Base-by-base conservation (phyloP, 257 asterid genomes). In the Mentha longifolia region DNA sequence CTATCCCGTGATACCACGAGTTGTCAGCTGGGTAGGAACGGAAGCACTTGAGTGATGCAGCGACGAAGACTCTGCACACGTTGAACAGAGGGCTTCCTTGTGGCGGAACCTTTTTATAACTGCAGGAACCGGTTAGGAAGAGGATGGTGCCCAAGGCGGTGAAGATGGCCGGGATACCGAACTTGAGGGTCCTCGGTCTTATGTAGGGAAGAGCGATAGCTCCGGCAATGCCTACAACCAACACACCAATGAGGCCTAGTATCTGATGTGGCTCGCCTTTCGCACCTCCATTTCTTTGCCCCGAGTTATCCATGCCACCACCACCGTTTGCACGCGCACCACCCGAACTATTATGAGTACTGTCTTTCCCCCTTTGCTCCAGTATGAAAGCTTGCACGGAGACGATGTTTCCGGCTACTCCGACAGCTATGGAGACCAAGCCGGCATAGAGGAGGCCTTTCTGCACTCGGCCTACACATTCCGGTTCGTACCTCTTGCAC, bases 401-500 rank as follows among this genome's bases (percentile, higher is more conserved):
- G 65, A 77, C 86, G 14, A 46, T 17, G 73, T 84, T 70, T 0
- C 96, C 92, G 15, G 89, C 71, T 3, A 69, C 70, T 59, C 96
- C 96, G 3, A 84, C 76, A 9, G 87, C 86, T 31, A 85, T 13
- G 41, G 84, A 54, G 2, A 77, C 80, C 85, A 89, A 76, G 33
- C 90, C 86, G 0, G 75, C 63, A 63, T 80, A 87, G 67, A 87
- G 86, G 8, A 85, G 77, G 30, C 43, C 78, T 15, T 65, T 84
- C 30, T 89, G 93, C 0, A 79, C 68, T 4, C 15, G 71, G 14
- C 87, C 89, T 2, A 89, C 52, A 46, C 96, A 86, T 22, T 80
- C 58, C 9, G 87, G 73, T 56, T 77, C 68, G 58, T 80, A 85
- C 11, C 43, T 19, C 25, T 82, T 83, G 73, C 96, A 89, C 4